A percentile compares a stretch with the other conserved stretches of the same genome.
Evolutionary conservation across 2,329 filamentous ascomycete genomes (phyloP).

Genomic region (Bipolaris gigantea): DNA sequence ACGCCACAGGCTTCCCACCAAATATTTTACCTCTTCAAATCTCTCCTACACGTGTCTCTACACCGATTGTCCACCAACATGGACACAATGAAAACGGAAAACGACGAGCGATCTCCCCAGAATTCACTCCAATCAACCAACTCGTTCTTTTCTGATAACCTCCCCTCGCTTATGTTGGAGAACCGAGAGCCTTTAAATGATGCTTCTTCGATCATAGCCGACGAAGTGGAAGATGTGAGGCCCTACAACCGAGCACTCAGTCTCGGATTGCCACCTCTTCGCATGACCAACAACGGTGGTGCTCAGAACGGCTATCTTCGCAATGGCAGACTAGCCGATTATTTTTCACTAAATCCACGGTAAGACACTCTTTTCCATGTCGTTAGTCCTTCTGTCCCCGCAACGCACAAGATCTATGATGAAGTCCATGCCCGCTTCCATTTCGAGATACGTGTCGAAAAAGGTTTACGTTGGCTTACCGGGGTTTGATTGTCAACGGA

Average conservation of each 20-base stretch:
- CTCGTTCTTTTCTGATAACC: not conserved
- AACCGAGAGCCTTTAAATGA: not conserved
- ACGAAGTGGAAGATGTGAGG: not conserved
- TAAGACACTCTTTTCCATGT: not conserved
- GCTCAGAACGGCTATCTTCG: constrained; percentile 5
- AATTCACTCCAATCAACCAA: too few relatives aligned
- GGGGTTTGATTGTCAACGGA: too few relatives aligned
- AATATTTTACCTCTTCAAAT: not conserved
- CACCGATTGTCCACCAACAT: not conserved
- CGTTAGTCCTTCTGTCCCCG: constrained; percentile 10
- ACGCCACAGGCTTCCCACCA: too few relatives aligned
- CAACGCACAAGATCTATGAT: too few relatives aligned
- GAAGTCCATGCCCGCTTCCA: too few relatives aligned
- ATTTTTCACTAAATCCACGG: too few relatives aligned
- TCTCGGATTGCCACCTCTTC: not conserved
- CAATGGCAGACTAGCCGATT: not conserved
- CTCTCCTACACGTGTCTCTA: not conserved
- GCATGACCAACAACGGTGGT: not conserved
- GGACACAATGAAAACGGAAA: not conserved
- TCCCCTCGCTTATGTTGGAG: not conserved
- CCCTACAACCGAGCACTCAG: not conserved
- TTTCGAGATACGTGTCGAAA: too few relatives aligned
- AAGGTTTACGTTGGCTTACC: too few relatives aligned
- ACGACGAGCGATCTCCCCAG: not conserved
- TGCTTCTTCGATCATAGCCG: not conserved